Evolutionary conservation across 164 flowering plant genomes (phyloP), one percentile per base, ranked within the genome.

Genomic region (Stephania yunnanensis): DNA sequence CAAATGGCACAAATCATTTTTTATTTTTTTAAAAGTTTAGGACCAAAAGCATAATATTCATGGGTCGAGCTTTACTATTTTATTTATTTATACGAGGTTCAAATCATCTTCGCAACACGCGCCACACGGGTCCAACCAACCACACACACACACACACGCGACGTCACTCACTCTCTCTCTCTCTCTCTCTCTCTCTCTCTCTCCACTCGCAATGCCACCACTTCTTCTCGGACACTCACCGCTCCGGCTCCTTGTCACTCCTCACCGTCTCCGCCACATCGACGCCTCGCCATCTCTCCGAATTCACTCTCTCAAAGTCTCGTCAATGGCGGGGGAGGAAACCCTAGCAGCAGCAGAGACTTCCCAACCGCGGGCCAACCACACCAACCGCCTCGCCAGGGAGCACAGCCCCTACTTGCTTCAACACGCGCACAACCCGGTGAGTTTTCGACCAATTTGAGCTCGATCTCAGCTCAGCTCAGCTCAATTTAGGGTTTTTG

Each of bases 321-420:
- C 86, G 4, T 81, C 92, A 78, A 93, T 93, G 98, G 89, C 92
- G 17, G 85, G 83, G 4, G 85, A 84, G 4, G 78, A 74, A 53
- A 63, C 84, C 72, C 75, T 80, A 4, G 50, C 71, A 25, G 25
- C 1, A 36, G 42, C 42, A 36, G 42, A 36, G 0, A 2, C 86
- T 19, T 22, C 79, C 9, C 72, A 71, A 64, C 25, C 83, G 71
- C 90, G 82, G 42, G 1, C 42, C 76, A 84, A 85, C 70, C 82
- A 86, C 76, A 79, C 91, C 68, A 95, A 95, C 75, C 93, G 97
- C 46, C 90, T 95, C 9, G 92, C 99, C 3, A 55, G 84, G 46
- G 98, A 95, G 85, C 96, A 93, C 70, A 95, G 98, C 71, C 99
- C 98, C 3, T 95, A 95, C 76, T 96, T 95, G 71, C 97, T 95